Conservation (phyloP, 495 filamentous ascomycete genomes). For the Clohesyomyces aquaticus region DNA sequence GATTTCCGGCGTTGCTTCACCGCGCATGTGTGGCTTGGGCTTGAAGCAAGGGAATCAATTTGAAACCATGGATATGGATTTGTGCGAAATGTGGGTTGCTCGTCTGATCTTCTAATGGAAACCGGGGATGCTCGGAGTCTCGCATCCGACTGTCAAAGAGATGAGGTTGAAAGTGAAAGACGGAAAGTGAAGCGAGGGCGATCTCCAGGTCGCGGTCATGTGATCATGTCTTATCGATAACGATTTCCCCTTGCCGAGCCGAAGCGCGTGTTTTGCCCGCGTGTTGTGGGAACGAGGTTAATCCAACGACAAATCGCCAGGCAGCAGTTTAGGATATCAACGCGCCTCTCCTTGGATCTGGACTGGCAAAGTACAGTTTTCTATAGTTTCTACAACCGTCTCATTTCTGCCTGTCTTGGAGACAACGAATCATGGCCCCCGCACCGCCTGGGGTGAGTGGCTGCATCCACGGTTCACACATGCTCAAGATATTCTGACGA, state of each 20-base stretch:
- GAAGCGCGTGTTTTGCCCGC: neutral
- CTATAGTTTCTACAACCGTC: too few relatives aligned
- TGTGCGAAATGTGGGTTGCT: too few relatives aligned
- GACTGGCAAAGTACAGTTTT: too few relatives aligned
- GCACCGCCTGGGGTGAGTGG: constrained; percentile 27
- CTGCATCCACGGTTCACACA: neutral
- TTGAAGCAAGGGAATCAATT: neutral
- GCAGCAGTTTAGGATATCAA: neutral
- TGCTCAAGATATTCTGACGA: neutral
- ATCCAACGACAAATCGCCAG: neutral
- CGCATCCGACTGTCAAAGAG: too few relatives aligned
- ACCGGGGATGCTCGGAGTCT: too few relatives aligned
- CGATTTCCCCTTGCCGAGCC: neutral
- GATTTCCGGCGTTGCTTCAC: neutral
- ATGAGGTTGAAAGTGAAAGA: neutral
- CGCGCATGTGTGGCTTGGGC: too few relatives aligned
- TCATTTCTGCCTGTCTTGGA: neutral
- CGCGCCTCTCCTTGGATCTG: neutral
- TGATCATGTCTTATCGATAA: neutral
- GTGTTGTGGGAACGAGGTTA: neutral
- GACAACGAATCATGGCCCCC: constrained; percentile 12
- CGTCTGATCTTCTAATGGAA: too few relatives aligned
- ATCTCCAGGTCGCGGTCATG: neutral
- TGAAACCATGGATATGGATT: too few relatives aligned
- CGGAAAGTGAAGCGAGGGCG: neutral